A percentile compares a stretch with the other conserved stretches of the same genome.
These are phyloP conservation scores for Candida gorgasii DNA, from an alignment of 805 yeast genomes.

Conservation along the genomic window DNA sequence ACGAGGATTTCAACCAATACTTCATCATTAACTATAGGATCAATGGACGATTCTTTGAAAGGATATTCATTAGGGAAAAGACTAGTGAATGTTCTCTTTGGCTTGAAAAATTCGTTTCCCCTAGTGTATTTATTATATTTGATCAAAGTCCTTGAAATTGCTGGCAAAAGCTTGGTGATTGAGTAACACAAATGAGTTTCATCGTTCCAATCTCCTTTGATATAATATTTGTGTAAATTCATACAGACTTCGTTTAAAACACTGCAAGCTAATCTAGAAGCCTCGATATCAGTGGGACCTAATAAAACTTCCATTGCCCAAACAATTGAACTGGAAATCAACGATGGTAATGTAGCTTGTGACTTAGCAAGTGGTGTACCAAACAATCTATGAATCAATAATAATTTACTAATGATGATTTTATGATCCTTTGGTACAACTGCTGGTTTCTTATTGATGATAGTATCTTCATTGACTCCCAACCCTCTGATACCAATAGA, in stretches of 20 bases:
- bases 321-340: constrained; percentile 48
- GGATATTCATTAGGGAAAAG: constrained; percentile 73
- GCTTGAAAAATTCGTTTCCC: constrained; percentile 48
- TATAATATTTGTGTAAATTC: constrained; percentile 34
- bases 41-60: constrained; percentile 62
- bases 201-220: constrained; percentile 30
- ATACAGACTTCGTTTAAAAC: constrained; percentile 53
- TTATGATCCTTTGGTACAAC: constrained; percentile 51
- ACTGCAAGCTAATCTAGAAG: constrained; percentile 64
- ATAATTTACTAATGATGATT: constrained; percentile 55
- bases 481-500: constrained; percentile 59
- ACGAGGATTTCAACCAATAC: constrained; percentile 68
- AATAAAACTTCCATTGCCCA: constrained; percentile 62
- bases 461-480: constrained; percentile 41
- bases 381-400: constrained; percentile 58
- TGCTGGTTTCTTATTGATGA: constrained; percentile 18
- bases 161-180: constrained; percentile 54
- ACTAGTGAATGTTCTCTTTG: constrained; percentile 64
- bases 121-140: constrained; percentile 53
- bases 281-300: constrained; percentile 54
- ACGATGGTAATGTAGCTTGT: constrained; percentile 28
- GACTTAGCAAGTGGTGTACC: constrained; percentile 37
- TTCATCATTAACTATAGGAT: constrained; percentile 71
- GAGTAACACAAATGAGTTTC: constrained; percentile 46
- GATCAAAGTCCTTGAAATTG: constrained; percentile 51